A percentile compares a stretch with the other conserved stretches of the same genome.
phyloP scores from a whole-genome alignment of 1,284 basidiomycete species.

The Uromyces viciae-fabae region DNA sequence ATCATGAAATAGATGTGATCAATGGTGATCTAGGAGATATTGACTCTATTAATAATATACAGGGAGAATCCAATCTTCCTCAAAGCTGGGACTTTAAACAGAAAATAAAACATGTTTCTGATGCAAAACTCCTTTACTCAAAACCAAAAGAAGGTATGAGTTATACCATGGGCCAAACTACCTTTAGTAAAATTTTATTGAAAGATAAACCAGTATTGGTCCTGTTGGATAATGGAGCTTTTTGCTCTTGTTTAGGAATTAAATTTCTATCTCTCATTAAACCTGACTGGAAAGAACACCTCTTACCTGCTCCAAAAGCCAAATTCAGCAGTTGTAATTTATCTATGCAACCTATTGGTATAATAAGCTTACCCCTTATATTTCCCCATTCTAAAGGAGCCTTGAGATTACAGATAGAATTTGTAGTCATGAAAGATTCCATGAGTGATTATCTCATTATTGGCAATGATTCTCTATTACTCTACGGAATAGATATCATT shows the following conservation, averaged over 20 bases:
- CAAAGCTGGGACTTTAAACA: not conserved
- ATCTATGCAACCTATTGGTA: not conserved
- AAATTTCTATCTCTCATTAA: not conserved
- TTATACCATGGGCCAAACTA: not conserved
- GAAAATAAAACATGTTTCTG: not conserved
- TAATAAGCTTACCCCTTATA: not conserved
- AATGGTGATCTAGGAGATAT: not conserved
- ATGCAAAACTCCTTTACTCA: not conserved
- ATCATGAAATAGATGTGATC: no score
- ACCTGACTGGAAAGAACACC: not conserved
- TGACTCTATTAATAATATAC: not conserved
- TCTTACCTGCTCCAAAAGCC: not conserved
- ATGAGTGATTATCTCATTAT: not conserved
- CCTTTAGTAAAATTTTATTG: not conserved
- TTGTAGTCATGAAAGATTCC: not conserved
- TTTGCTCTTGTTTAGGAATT: not conserved
- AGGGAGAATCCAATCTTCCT: not conserved
- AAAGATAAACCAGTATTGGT: not conserved
- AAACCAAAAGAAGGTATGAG: not conserved
- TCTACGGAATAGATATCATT: not conserved
- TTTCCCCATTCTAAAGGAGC: not conserved
- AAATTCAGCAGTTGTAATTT: slow-evolving; percentile 1
- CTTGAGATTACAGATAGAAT: not conserved
- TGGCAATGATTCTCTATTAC: not conserved
- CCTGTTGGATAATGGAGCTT: not conserved